Evolutionary conservation across 2,329 filamentous ascomycete species (phyloP).

Genomic region (Aspergillus sp.): DNA sequence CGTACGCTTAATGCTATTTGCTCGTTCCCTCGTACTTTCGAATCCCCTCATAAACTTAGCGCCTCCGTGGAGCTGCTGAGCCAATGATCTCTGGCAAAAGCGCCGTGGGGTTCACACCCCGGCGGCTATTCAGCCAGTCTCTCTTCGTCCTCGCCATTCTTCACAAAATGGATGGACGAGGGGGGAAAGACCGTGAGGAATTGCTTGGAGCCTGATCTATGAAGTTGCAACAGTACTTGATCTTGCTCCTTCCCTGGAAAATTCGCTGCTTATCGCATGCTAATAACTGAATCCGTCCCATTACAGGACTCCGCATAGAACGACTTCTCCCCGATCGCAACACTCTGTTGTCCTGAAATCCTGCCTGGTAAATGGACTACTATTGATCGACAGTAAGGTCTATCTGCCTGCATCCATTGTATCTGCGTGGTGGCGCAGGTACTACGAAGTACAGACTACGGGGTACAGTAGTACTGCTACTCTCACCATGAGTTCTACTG

Average conservation of each 20-base stretch:
- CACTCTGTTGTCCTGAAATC: too few species aligned
- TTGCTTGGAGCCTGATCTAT: background rate
- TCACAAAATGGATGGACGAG: background rate
- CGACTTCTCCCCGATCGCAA: background rate
- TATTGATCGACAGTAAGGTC: too few species aligned
- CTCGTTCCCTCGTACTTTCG: background rate
- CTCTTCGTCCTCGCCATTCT: background rate
- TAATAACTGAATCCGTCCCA: background rate
- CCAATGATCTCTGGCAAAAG: background rate
- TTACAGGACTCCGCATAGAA: background rate
- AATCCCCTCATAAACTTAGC: background rate
- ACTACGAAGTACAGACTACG: too few species aligned
- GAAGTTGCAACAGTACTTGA: background rate
- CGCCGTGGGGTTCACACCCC: background rate
- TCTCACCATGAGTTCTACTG: slow-evolving; percentile 38
- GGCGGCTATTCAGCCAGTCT: slow-evolving; percentile 1
- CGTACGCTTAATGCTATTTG: too few species aligned
- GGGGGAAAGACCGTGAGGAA: background rate
- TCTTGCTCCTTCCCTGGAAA: background rate
- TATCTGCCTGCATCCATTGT: too few species aligned
- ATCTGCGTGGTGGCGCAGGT: too few species aligned
- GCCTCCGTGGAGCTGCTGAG: background rate
- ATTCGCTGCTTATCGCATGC: background rate
- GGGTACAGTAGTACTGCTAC: too few species aligned
- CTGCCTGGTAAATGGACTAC: background rate